Percentiles rank a stretch among this genome's conserved stretches.
These are phyloP conservation scores for Fusarium sulawesiense DNA, from an alignment of 2,329 filamentous ascomycete genomes.

Conservation along the genomic window DNA sequence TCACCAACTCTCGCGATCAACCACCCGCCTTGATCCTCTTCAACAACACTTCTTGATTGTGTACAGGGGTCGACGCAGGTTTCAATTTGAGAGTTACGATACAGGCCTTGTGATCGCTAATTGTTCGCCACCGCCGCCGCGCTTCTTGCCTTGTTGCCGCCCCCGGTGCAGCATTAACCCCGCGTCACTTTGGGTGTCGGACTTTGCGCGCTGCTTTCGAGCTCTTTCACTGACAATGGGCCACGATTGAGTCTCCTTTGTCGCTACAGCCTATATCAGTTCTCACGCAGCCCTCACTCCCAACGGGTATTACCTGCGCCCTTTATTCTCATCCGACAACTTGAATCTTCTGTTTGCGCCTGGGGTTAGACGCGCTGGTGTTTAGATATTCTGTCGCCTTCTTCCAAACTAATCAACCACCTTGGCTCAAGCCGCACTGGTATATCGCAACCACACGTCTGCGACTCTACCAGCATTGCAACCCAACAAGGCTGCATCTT, in stretches of 20 bases:
- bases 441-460: constrained; percentile 39
- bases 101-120: constrained; percentile 25
- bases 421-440: constrained; percentile 31
- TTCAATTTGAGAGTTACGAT: constrained; percentile 24
- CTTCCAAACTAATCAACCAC: constrained; percentile 44
- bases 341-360: constrained; percentile 48
- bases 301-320: constrained; percentile 44
- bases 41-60: constrained; percentile 15
- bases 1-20: constrained; percentile 27
- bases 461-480: constrained; percentile 37
- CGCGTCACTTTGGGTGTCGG: constrained; percentile 43
- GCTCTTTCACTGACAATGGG: constrained; percentile 50
- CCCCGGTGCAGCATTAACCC: constrained; percentile 40
- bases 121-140: constrained; percentile 38
- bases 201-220: constrained; percentile 45
- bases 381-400: constrained; percentile 51
- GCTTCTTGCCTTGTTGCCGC: constrained; percentile 26
- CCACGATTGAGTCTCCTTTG: constrained; percentile 49
- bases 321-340: constrained; percentile 36
- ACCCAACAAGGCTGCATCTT: constrained; percentile 37
- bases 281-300: constrained; percentile 27
- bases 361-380: constrained; percentile 55
- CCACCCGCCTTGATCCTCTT: constrained; percentile 5
- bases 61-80: constrained; percentile 26
- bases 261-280: constrained; percentile 35